Conservation (phyloP, 2,329 filamentous ascomycete species). For the Aschersonia sp. region DNA sequence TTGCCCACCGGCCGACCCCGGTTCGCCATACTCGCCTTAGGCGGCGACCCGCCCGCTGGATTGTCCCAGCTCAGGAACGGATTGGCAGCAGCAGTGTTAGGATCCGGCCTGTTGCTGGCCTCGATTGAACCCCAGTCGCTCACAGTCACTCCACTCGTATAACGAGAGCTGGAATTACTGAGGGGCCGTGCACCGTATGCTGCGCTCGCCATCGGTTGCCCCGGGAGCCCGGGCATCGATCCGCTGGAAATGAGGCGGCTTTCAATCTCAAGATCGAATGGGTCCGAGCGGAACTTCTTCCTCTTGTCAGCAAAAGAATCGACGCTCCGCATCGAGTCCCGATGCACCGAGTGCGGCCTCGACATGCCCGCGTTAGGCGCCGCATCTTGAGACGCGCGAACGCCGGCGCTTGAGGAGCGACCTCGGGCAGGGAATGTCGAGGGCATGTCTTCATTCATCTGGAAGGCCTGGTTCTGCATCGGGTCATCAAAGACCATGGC, state of each 20-base stretch:
- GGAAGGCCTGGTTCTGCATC: background rate
- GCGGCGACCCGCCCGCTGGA: background rate
- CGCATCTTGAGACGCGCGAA: slow-evolving; percentile 12
- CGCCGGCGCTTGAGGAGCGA: slow-evolving; percentile 20
- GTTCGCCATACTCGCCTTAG: background rate
- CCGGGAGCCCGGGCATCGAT: slow-evolving; percentile 6
- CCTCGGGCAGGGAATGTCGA: slow-evolving; percentile 34
- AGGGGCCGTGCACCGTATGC: slow-evolving; percentile 32
- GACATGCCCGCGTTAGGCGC: slow-evolving; percentile 15
- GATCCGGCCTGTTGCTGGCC: slow-evolving; percentile 1
- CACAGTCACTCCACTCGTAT: slow-evolving; percentile 37
- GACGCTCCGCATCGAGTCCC: slow-evolving; percentile 23
- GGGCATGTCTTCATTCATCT: slow-evolving; percentile 11
- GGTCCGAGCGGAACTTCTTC: slow-evolving; percentile 47
- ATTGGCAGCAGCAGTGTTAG: background rate
- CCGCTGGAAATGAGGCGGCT: slow-evolving; percentile 6
- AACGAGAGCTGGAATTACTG: slow-evolving; percentile 21
- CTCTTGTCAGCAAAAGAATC: slow-evolving; percentile 29
- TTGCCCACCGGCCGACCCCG: background rate
- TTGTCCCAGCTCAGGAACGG: background rate
- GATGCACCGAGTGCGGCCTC: slow-evolving; percentile 19
- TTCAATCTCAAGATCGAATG: slow-evolving; percentile 45
- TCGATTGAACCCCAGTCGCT: slow-evolving; percentile 19
- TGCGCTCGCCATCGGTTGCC: slow-evolving; percentile 14
- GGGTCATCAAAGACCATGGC: background rate